Base-by-base conservation (phyloP, 768 basidiomycete genomes). In the Lactifluus volemus region DNA sequence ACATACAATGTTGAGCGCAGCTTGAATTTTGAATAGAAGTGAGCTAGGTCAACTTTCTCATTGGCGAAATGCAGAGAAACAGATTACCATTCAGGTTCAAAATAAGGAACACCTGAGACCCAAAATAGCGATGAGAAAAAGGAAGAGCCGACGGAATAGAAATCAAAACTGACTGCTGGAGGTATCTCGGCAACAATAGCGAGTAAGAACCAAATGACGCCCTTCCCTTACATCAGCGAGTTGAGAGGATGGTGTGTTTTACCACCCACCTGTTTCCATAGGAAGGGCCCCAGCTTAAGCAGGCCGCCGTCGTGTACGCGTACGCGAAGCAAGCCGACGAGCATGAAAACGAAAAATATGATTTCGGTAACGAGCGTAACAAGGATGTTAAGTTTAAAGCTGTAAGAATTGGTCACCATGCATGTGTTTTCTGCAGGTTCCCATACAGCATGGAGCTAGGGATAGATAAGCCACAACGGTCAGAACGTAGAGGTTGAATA, bases 201-300 rank as follows among this genome's bases (percentile, higher is more conserved):
- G 50, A 49, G 11, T 3, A 55, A 15, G 17, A 61, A 12, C 47
- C 54, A 56, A 17, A 56, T 50, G 48, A 61, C 15, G 34, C 54
- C 55, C 55, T 56, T 38, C 11, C 38, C 8, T 6, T 4, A 41
- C 15, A 17, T 39, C 32, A 55, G 5, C 32, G 32, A 34, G 9
- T 34, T 25, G 9, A 34, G 9, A 34, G 9, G 25, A 25, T 25
- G 25, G 25, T 25, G 2, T 7, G 3, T 3, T 21, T 25, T 1
- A 30, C 15, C 19, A 47, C 39, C 38, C 21, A 60, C 63, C 53
- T 60, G 63, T 36, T 15, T 60, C 48, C 34, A 60, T 7, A 63
- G 53, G 34, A 63, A 14, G 6, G 9, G 10, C 32, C 49, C n/a
- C 11, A 63, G 17, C 1, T 49, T 38, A 25, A 30, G 11, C 19